Percentiles rank a stretch among this genome's conserved stretches.
Evolutionary conservation across 2,329 filamentous ascomycete species (phyloP).

Genomic region (Fusarium anguioides): DNA sequence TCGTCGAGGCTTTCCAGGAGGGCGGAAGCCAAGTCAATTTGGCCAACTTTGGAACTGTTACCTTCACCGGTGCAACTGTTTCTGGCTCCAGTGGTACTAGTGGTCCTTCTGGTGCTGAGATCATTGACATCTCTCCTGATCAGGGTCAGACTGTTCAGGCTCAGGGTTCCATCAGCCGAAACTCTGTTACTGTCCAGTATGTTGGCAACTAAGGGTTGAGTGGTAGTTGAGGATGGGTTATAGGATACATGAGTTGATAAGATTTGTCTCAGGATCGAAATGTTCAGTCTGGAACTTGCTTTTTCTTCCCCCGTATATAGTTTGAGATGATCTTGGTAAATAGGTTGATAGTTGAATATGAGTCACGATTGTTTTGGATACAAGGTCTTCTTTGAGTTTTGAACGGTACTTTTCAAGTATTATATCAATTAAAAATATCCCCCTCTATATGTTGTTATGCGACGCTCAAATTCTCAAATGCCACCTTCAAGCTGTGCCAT

Average conservation of each 20-base stretch:
- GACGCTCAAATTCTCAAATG: neutral
- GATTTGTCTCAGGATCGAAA: no score
- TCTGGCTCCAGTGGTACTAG: neutral
- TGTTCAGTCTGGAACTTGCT: no score
- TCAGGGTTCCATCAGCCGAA: conserved; percentile 3
- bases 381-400: no score
- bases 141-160: neutral
- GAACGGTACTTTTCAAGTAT: no score
- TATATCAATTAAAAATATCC: neutral
- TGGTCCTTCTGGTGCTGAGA: conserved; percentile 5
- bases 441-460: neutral
- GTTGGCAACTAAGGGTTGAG: neutral
- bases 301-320: no score
- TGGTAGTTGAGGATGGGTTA: no score
- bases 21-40: conserved; percentile 42
- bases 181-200: conserved; percentile 7
- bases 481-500: neutral
- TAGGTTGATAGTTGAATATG: no score
- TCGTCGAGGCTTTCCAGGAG: conserved; percentile 62
- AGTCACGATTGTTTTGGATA: no score
- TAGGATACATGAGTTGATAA: no score
- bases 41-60: conserved; percentile 45
- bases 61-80: neutral
- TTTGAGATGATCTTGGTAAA: no score
- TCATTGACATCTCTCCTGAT: conserved; percentile 8